Evolutionary conservation across 768 basidiomycete species (phyloP).

Genomic region (Lentinula aciculospora): DNA sequence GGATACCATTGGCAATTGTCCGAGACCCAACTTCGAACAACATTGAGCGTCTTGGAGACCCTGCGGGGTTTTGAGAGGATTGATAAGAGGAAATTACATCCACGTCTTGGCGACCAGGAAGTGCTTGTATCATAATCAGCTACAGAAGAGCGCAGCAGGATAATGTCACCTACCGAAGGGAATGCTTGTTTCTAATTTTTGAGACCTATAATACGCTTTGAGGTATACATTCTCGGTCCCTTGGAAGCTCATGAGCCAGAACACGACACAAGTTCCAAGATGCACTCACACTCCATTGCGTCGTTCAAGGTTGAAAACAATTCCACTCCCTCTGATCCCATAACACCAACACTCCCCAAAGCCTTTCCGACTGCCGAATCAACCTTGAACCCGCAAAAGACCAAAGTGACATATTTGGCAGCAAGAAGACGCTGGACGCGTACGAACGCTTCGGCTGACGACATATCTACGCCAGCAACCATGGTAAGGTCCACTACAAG

Average conservation of each 20-base stretch:
- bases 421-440: constrained; percentile 79
- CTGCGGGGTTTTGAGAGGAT: constrained; percentile 36
- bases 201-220: constrained; percentile 68
- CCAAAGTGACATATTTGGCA: constrained; percentile 73
- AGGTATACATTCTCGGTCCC: constrained; percentile 96
- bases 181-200: constrained; percentile 46
- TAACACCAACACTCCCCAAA: constrained; percentile 70
- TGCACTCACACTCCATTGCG: constrained; percentile 81
- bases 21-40: constrained; percentile 67
- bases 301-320: constrained; percentile 79
- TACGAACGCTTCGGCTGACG: constrained; percentile 91
- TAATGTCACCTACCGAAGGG: constrained; percentile 34
- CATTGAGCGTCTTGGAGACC: constrained; percentile 65
- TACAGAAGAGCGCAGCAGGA: background rate
- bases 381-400: constrained; percentile 76
- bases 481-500: constrained; percentile 83
- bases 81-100: constrained; percentile 39
- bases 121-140: constrained; percentile 24
- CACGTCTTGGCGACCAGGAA: constrained; percentile 53
- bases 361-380: constrained; percentile 68
- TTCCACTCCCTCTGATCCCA: constrained; percentile 76
- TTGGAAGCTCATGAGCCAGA: constrained; percentile 13
- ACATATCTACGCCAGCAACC: constrained; percentile 90
- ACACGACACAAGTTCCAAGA: background rate
- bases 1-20: constrained; percentile 58